Percentiles rank a stretch among this genome's conserved stretches.
Conservation (phyloP, 148 eudicot species). For the Simmondsia chinensis region DNA sequence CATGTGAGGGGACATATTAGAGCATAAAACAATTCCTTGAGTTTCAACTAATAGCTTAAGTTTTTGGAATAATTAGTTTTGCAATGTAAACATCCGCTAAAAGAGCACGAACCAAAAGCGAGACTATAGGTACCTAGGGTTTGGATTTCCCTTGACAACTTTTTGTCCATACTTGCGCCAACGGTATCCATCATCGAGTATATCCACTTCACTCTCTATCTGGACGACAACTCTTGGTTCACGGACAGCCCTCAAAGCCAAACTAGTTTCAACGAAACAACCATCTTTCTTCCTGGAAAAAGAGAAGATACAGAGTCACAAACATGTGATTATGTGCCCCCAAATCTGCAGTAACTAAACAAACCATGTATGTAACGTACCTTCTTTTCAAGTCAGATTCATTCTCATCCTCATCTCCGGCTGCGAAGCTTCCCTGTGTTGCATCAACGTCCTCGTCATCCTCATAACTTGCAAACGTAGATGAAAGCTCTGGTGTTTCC, state of each 20-base stretch:
- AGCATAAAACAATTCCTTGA: too few species aligned
- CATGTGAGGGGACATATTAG: too few species aligned
- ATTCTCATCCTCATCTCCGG: constrained; percentile 29
- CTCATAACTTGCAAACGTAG: constrained; percentile 33
- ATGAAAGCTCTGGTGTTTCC: constrained; percentile 36
- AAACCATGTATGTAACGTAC: constrained; percentile 14
- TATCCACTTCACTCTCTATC: constrained; percentile 62
- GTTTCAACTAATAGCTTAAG: too few species aligned
- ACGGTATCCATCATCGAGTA: constrained; percentile 79
- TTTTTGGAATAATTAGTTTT: too few species aligned
- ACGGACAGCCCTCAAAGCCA: constrained; percentile 38
- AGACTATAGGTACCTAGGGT: constrained; percentile 49
- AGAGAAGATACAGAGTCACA: background rate
- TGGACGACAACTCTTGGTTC: constrained; percentile 67
- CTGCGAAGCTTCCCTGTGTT: constrained; percentile 19
- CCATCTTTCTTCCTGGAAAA: constrained; percentile 51
- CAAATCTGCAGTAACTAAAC: background rate
- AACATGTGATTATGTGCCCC: background rate
- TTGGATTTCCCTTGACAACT: constrained; percentile 83
- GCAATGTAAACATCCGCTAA: too few species aligned
- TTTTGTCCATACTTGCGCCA: constrained; percentile 93
- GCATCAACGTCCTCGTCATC: constrained; percentile 42
- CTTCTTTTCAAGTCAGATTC: constrained; percentile 67
- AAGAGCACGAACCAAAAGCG: background rate
- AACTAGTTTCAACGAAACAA: constrained; percentile 29